phyloP scores from a whole-genome alignment of 2,329 filamentous ascomycete genomes.

The Delphinella strobiligena region DNA sequence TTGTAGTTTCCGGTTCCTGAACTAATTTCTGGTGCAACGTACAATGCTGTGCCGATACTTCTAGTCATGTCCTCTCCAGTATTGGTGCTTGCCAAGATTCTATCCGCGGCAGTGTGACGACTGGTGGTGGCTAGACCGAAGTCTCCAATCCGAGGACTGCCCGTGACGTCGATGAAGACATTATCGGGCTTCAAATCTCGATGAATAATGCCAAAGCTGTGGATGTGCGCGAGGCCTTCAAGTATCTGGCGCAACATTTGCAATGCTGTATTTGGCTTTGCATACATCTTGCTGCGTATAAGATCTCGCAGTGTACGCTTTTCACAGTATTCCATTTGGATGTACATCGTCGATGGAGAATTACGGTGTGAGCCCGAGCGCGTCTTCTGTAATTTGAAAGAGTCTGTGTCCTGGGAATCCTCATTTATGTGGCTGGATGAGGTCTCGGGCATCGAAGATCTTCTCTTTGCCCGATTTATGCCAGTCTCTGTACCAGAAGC shows the following conservation, averaged over 20 bases:
- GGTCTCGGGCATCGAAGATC: not conserved
- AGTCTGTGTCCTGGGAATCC: constrained; percentile 4
- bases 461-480: not conserved
- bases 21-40: constrained; percentile 84
- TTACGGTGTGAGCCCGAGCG: constrained; percentile 36
- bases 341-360: constrained; percentile 70
- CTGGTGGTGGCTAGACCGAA: constrained; percentile 90
- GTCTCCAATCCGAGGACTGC: constrained; percentile 91
- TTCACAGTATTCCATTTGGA: constrained; percentile 98
- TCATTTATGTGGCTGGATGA: constrained; percentile 3
- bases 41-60: constrained; percentile 68
- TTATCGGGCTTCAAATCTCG: constrained; percentile 96
- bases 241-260: constrained; percentile 81
- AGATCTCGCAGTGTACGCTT: constrained; percentile 83
- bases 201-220: constrained; percentile 83
- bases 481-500: constrained; percentile 16
- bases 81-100: constrained; percentile 24
- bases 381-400: constrained; percentile 27
- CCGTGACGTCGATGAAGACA: constrained; percentile 82
- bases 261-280: constrained; percentile 72
- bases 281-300: constrained; percentile 62
- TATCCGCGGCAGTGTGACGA: constrained; percentile 54
- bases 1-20: constrained; percentile 69
- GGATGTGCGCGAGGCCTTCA: constrained; percentile 82
- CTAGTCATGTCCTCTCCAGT: constrained; percentile 52